Base-by-base conservation (phyloP, 164 flowering plant genomes). In the Nymphaea colorata region DNA sequence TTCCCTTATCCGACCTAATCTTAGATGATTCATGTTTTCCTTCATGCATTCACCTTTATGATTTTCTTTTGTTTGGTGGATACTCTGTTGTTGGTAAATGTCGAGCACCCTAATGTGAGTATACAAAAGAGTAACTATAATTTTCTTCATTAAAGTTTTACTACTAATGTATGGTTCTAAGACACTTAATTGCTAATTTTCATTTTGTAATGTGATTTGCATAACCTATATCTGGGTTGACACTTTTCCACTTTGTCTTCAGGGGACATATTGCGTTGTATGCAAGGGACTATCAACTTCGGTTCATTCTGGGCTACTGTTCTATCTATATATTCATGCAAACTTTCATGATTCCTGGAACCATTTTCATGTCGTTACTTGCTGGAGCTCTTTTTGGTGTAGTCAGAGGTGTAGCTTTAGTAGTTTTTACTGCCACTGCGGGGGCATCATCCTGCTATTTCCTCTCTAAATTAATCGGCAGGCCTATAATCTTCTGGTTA, bases 321-420 rank as follows among this genome's bases (percentile, higher is more conserved):
- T 84, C 97, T 64, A 86, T 86, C 44, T 93, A 93, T 81, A 91
- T 93, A 73, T 93, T 93, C 85, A 93, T 93, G 98, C 98, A 93
- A 77, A 93, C 98, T n/a, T 91, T 93, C 75, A 93, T 93, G 98
- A 93, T 93, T 65, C 97, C 98, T 61, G 98, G 98, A 43, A 94
- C 98, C 60, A 88, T 94, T 73, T 94, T 94, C 79, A 87, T 94
- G 98, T 94, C 98, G 25, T 75, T 94, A 79, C 82, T 94, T 18
- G 98, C 96, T 81, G 98, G 98, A 74, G 97, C 98, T 66, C 92
- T 94, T 68, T 94, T 91, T 80, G 98, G 97, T 63, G 95, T 86
- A 25, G 44, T 86, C 25, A 85, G 78, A 80, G 98, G 98, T 42
- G 77, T 94, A 65, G 36, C 85, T 66, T 80, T 94, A 74, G 97